Base-by-base conservation (phyloP, 108 stramenopile genomes). In the Cyclotella atomus region DNA sequence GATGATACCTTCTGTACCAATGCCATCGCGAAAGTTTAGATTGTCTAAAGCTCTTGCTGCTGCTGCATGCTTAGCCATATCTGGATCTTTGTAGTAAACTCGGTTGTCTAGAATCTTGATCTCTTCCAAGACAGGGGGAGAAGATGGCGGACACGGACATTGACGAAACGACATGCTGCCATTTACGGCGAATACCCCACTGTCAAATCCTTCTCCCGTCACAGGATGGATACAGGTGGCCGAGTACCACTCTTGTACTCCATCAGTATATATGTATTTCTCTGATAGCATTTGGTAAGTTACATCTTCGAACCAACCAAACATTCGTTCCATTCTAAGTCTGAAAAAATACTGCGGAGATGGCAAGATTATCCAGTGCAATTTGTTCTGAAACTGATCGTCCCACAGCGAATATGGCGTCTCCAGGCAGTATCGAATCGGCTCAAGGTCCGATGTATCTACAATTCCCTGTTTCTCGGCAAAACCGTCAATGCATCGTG, bases 21-120 rank as follows among this genome's bases (percentile, higher is more conserved):
- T 41, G 38, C 12, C 50, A 52, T n/a, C 21, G 50, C 79, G 71
- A 47, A 53, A 64, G 12, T 64, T 17, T 21, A 61, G 73, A 30
- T 70, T 71, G 47, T 81, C 79, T 27, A 81, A 62, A 5, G 79
- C 79, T 29, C 79, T 45, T 9, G 79, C 79, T 21, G 79, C 79
- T 1, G 79, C 79, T 45, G 79, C 79, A 64, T 73, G 52, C 30
- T 69, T 36, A 0, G 79, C 79, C 3, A 69, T 2, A 15, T 35
- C 29, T 28, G 5, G 0, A 32, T 59, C 47, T 12, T 20, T 50
- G 36, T 75, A 75, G 43, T 67, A 75, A 2, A 75, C 66, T 73
- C 57, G 34, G 0, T 34, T 21, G 21, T 75, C 44, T 16, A 28
- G 60, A 41, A 52, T 53, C 32, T 9, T 55, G 28, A 64, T 61